Evolutionary conservation across 805 yeast species (phyloP).

Genomic region (Lipomyces yamanashiensis): DNA sequence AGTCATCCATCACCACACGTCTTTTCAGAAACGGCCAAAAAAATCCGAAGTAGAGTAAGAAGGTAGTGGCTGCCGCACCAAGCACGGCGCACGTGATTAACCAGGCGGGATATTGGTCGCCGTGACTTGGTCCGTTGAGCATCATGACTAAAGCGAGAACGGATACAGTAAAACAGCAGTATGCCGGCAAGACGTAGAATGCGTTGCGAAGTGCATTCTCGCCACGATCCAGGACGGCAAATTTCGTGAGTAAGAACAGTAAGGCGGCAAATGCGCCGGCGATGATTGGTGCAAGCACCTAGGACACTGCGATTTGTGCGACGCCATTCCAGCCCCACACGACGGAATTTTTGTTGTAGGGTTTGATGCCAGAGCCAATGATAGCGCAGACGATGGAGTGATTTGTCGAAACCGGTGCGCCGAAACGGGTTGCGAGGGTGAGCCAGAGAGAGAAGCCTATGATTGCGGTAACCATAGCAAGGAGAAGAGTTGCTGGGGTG

Average conservation of each 20-base stretch:
- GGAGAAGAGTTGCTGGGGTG: slow-evolving; percentile 73
- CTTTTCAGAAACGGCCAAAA: slow-evolving; percentile 66
- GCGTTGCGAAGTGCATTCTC: slow-evolving; percentile 57
- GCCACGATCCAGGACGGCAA: slow-evolving; percentile 62
- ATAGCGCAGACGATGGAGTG: slow-evolving; percentile 79
- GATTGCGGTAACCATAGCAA: slow-evolving; percentile 74
- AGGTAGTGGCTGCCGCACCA: slow-evolving; percentile 67
- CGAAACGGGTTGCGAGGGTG: slow-evolving; percentile 64
- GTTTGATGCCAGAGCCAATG: slow-evolving; percentile 75
- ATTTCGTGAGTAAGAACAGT: slow-evolving; percentile 64
- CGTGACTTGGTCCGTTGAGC: slow-evolving; percentile 72
- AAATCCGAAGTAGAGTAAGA: slow-evolving; percentile 57
- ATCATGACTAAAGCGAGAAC: slow-evolving; percentile 76
- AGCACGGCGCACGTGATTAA: slow-evolving; percentile 63
- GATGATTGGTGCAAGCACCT: slow-evolving; percentile 76
- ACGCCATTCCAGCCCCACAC: slow-evolving; percentile 80
- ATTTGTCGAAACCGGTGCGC: slow-evolving; percentile 80
- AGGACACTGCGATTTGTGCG: slow-evolving; percentile 72
- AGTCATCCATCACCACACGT: slow-evolving; percentile 63
- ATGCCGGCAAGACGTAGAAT: slow-evolving; percentile 59
- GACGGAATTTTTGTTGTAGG: slow-evolving; percentile 63
- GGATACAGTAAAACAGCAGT: slow-evolving; percentile 63
- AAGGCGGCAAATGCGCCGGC: slow-evolving; percentile 68
- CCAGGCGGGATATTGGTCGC: slow-evolving; percentile 54
- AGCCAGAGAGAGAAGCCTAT: slow-evolving; percentile 76